A percentile compares a stretch with the other conserved stretches of the same genome.
Evolutionary conservation across 768 basidiomycete species (phyloP).

Genomic region (Xanthoconium purpureum): DNA sequence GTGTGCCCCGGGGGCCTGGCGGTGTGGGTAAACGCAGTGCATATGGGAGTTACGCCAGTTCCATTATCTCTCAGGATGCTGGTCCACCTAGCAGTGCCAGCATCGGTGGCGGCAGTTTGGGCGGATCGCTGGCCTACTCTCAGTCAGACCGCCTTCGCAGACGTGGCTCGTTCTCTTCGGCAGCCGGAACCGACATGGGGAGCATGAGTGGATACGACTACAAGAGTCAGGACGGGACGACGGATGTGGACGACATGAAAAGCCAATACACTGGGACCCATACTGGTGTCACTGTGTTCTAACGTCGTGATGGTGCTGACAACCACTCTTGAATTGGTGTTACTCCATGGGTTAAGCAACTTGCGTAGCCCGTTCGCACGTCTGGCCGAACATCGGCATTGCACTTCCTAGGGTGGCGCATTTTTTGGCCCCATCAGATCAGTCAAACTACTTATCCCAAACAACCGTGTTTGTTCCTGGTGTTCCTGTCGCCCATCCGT

Average conservation of each 20-base stretch:
- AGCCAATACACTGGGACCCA: constrained; percentile 86
- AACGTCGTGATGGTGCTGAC: constrained; percentile 22
- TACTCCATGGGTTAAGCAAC: constrained; percentile 15
- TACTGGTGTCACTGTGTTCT: constrained; percentile 83
- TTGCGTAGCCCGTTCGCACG: not conserved
- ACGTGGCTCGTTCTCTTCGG: constrained; percentile 72
- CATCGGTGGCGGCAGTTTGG: constrained; percentile 50
- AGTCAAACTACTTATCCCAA: constrained; percentile 16
- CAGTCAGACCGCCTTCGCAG: constrained; percentile 88
- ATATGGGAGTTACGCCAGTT: constrained; percentile 81
- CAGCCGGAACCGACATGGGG: constrained; percentile 73
- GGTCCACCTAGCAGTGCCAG: constrained; percentile 59
- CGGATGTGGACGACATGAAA: constrained; percentile 83
- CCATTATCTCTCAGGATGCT: constrained; percentile 90
- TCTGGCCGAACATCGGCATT: constrained; percentile 8
- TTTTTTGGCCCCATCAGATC: constrained; percentile 3
- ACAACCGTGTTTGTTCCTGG: constrained; percentile 10
- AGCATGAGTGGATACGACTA: constrained; percentile 77
- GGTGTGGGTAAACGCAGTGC: constrained; percentile 71
- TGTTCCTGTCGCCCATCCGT: not conserved
- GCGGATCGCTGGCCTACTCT: constrained; percentile 70
- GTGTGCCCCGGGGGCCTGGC: constrained; percentile 54
- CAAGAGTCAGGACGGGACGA: constrained; percentile 85
- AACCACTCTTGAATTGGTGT: not conserved
- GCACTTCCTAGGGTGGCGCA: constrained; percentile 8